Base-by-base conservation (phyloP, 139 green algal genomes). In the Diplosphaera chodatii region DNA sequence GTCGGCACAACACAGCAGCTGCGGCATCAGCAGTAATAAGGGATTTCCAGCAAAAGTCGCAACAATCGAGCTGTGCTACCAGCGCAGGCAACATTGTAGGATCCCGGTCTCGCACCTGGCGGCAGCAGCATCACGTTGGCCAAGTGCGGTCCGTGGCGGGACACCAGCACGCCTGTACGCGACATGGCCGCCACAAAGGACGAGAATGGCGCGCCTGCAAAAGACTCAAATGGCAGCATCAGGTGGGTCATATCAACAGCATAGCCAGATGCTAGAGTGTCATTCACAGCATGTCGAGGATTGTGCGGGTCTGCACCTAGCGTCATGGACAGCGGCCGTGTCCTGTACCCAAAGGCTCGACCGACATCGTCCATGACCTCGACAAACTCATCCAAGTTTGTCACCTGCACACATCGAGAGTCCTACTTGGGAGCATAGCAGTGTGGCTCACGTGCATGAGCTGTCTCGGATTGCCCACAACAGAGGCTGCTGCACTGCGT, bases 81-180 rank as follows among this genome's bases (percentile, higher is more conserved):
- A 48, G 8, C 37, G 37, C 8, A 48, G 21, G 20, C 10, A 13
- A 64, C 23, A 30, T 64, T 29, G 15, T 28, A 28, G 56, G 27
- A 29, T 41, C 25, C 32, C 3, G 27, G 1, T 72, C 40, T n/a
- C 27, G 22, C 20, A 68, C 80, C 86, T 28, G 86, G 84, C 13
- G 80, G 82, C 55, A 95, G 75, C 69, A 95, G 82, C 13, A 89
- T 55, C 20, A 84, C 66, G 30, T 79, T 86, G 63, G 86, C 88
- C n/a, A 96, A 75, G 37, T 91, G 63, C 1, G 88, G 80, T 0
- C 80, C 81, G 74, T 95, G 90, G 3, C 91, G 78, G 1, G 68
- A 87, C 15, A 96, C 76, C 40, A 96, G 79, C 72, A 96, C 75
- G 3, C 78, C 78, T 1, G 87, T 92, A 30, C 69, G 63, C 0